A percentile compares a stretch with the other conserved stretches of the same genome.
Conservation (phyloP, 306 rosid species). For the Malus sieversii region DNA sequence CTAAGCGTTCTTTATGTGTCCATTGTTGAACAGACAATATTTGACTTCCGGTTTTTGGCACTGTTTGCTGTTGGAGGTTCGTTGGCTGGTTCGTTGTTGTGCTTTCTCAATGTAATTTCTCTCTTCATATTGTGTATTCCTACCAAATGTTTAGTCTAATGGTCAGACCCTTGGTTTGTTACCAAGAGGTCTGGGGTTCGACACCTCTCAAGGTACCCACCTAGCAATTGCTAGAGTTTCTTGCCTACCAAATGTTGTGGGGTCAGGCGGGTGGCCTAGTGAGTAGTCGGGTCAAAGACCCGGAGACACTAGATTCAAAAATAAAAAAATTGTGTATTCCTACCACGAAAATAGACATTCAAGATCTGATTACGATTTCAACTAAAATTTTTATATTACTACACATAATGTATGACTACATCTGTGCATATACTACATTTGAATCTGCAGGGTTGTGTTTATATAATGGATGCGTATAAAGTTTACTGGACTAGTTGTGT, state of each 20-base stretch:
- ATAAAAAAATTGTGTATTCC: too few species aligned
- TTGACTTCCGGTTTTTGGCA: constrained; percentile 95
- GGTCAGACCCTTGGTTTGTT: too few species aligned
- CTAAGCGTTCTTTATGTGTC: constrained; percentile 7
- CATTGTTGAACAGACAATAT: constrained; percentile 56
- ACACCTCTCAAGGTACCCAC: too few species aligned
- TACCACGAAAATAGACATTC: neutral
- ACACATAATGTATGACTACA: too few species aligned
- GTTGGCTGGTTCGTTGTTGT: constrained; percentile 86
- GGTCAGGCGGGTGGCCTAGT: too few species aligned
- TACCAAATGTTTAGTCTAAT: too few species aligned
- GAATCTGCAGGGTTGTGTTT: constrained; percentile 68
- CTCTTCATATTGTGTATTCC: neutral
- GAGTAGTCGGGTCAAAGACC: too few species aligned
- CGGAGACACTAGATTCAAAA: too few species aligned
- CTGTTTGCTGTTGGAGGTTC: constrained; percentile 90
- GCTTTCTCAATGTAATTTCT: constrained; percentile 82
- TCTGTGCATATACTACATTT: constrained; percentile 9
- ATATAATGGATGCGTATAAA: constrained; percentile 76
- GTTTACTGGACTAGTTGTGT: constrained; percentile 88
- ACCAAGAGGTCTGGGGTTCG: too few species aligned
- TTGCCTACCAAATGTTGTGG: too few species aligned
- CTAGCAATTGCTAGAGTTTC: too few species aligned
- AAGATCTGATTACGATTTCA: too few species aligned
- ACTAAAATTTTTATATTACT: neutral